Conservation (phyloP, 352 stramenopile genomes). For the Globisporangium irregulare region DNA sequence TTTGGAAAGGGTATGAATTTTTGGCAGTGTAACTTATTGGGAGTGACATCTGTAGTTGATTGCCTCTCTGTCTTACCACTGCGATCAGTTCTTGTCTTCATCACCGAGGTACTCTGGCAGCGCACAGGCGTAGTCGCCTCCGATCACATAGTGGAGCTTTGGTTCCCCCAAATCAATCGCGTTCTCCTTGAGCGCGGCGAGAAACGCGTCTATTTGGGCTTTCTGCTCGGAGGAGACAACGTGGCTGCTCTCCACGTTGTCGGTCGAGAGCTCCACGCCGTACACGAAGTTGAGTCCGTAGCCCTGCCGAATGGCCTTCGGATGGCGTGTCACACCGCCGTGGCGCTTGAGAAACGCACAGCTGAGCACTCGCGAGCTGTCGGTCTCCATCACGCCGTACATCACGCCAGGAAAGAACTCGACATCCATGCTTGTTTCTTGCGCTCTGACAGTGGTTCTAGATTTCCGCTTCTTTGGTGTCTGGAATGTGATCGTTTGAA, state of each 20-base stretch:
- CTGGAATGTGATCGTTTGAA: too few relatives aligned
- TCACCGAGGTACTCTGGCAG: background rate
- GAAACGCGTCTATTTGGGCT: background rate
- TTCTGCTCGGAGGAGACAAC: background rate
- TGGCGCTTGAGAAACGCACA: background rate
- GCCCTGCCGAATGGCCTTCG: background rate
- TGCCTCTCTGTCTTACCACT: too few relatives aligned
- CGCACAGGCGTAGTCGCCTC: background rate
- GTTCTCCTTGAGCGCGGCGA: background rate
- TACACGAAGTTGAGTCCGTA: background rate
- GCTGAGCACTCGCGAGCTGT: background rate
- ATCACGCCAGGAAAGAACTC: background rate
- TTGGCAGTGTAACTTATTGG: too few relatives aligned
- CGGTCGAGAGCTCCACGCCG: background rate
- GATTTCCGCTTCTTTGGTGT: too few relatives aligned
- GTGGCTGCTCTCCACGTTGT: background rate
- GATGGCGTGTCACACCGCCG: background rate
- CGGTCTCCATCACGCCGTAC: background rate
- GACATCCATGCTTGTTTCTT: background rate
- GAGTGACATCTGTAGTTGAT: too few relatives aligned
- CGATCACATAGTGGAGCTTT: background rate
- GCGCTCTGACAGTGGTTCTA: too few relatives aligned
- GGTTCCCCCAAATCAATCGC: background rate
- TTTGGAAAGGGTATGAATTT: too few relatives aligned
- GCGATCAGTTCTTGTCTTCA: background rate